Base-by-base conservation (phyloP, 2,329 filamentous ascomycete species). In the Calonectria fujianensis region DNA sequence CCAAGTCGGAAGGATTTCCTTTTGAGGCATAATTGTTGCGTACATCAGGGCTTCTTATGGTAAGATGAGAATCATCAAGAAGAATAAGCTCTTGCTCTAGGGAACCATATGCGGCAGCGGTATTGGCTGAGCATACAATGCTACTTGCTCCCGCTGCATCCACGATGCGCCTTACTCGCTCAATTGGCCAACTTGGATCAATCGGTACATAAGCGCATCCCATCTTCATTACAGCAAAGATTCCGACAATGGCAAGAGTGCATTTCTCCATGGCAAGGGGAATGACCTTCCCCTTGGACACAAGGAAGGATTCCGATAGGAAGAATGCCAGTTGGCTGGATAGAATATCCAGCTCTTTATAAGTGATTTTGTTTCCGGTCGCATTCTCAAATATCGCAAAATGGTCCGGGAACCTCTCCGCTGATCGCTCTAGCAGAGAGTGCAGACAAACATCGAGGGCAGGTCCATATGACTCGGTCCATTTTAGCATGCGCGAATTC, bases 401-500 rank as follows among this genome's bases (percentile, higher is more conserved):
- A 2, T 59, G 32, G 11, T 59, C n/a, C 2, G 54, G 54, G 13
- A 37, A 37, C 11, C 13, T 39, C 2, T 59, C 20, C 2, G n/a
- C 54, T 6, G 54, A 59, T 4, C 16, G 4, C 9, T 37, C 29
- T 4, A 59, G 9, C 7, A 59, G 11, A n/a, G 31, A 39, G 13
- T 59, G 32, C 20, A 59, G 7, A 11, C 54, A 59, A n/a, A 37
- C 32, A 0, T 59, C 54, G 2, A 37, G 11, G 1, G 54, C 32
- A 27, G 54, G 54, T 8, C 54, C 54, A 16, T 59, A 59, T 2
- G 54, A 59, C 20, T 59, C 32, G 14, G 54, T 37, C 54, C 54
- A 59, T 59, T 59, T n/a, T 11, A 39, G 20, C 4, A 59, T 24
- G 4, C 10, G 54, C 10, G 54, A 59, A 9, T 39, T 37, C 20